Conservation (phyloP, 345 rosid genomes). For the Microcos paniculata region DNA sequence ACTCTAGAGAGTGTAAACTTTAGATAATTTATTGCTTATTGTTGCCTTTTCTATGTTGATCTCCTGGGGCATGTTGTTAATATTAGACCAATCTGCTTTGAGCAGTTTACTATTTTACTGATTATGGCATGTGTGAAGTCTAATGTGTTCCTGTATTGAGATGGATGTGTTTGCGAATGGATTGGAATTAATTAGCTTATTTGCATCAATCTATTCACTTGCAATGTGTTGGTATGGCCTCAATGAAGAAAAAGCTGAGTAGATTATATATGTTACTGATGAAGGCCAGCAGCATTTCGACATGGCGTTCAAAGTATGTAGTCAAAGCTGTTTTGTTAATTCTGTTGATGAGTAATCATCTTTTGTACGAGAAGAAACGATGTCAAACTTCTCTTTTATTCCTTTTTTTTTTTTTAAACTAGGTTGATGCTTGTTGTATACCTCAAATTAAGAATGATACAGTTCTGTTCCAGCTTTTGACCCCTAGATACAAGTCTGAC, state of each 20-base stretch:
- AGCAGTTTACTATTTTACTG: background rate
- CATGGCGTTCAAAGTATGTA: conserved; percentile 83
- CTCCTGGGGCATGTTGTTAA: background rate
- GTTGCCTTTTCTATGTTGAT: background rate
- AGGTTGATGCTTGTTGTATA: background rate
- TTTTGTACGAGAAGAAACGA: too few relatives aligned
- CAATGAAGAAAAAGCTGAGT: conserved; percentile 90
- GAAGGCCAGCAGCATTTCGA: conserved; percentile 96
- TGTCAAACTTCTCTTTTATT: background rate
- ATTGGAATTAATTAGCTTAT: background rate
- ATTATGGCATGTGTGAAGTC: background rate
- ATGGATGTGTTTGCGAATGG: background rate
- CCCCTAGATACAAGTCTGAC: conserved; percentile 8
- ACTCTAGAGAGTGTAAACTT: background rate
- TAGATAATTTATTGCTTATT: background rate
- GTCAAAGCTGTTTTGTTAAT: background rate
- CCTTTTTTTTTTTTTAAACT: background rate
- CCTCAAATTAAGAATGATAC: background rate
- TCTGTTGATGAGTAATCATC: background rate
- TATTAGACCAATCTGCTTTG: background rate
- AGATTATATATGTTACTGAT: conserved; percentile 96
- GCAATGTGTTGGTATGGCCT: conserved; percentile 74
- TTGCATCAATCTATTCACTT: background rate
- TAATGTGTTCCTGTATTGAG: background rate
- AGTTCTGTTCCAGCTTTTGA: background rate